These are phyloP conservation scores for Coemansia sp. DNA, from an alignment of 192 early-diverging fungal species.

Conservation along the genomic window DNA sequence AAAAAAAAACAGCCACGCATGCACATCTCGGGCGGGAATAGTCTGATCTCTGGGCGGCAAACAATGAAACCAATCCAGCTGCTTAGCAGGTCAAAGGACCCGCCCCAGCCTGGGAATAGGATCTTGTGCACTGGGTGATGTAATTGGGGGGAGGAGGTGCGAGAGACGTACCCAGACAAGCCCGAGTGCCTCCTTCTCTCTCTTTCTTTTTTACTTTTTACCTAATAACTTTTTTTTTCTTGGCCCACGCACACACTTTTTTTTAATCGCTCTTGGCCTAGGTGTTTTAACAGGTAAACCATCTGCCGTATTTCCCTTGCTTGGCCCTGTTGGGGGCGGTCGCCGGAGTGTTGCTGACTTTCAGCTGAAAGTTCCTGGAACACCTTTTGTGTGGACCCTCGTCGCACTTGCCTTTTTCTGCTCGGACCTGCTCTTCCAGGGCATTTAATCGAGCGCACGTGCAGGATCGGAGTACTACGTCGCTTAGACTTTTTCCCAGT, in stretches of 20 bases:
- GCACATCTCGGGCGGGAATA: neutral
- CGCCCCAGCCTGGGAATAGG: neutral
- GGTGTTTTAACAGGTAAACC: neutral
- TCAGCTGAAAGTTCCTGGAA: slow-evolving; percentile 19
- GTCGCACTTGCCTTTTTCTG: slow-evolving; percentile 1
- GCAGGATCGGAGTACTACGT: neutral
- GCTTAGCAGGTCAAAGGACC: neutral
- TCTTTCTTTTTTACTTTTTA: neutral
- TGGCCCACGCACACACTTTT: slow-evolving; percentile 4
- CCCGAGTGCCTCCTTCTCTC: neutral
- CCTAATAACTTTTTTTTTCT: neutral
- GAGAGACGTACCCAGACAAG: neutral
- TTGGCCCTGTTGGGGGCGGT: neutral
- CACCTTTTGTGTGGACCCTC: neutral
- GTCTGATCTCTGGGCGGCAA: slow-evolving; percentile 1
- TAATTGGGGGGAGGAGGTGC: neutral
- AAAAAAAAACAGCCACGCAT: neutral
- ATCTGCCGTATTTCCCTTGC: neutral
- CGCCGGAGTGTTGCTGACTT: neutral
- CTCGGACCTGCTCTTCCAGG: neutral
- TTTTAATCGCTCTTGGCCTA: neutral
- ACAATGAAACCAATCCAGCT: neutral
- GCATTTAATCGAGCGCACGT: neutral
- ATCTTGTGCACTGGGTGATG: neutral
- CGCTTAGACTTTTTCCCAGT: neutral